phyloP scores from a whole-genome alignment of 1,284 basidiomycete species.

The Sporisorium iseilematis-ciliati region DNA sequence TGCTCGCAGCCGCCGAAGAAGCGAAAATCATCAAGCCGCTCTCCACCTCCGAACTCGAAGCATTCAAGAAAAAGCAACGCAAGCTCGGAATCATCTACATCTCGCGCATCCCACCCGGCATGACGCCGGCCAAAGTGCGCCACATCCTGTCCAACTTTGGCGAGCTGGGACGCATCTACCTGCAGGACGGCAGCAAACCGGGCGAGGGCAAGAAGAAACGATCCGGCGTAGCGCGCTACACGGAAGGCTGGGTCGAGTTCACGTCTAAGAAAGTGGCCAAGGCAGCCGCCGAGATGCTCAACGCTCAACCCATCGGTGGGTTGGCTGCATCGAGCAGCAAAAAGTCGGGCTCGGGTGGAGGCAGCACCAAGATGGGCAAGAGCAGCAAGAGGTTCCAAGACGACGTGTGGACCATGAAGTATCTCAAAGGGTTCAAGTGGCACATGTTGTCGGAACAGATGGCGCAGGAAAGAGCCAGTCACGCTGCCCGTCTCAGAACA shows the following conservation, averaged over 20 bases:
- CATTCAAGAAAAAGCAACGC: conserved; percentile 62
- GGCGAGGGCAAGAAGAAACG: conserved; percentile 47
- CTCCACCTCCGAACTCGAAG: conserved; percentile 56
- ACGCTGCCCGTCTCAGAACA: conserved; percentile 86
- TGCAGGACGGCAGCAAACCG: conserved; percentile 58
- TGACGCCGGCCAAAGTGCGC: conserved; percentile 95
- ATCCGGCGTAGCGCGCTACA: conserved; percentile 78
- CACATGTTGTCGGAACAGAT: conserved; percentile 98
- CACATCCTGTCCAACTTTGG: conserved; percentile 73
- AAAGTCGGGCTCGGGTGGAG: conserved; percentile 51
- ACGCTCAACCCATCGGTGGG: conserved; percentile 86
- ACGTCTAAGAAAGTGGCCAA: conserved; percentile 90
- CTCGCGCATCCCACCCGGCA: conserved; percentile 96
- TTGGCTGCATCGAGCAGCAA: conserved; percentile 47
- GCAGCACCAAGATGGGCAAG: conserved; percentile 54
- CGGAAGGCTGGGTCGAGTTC: conserved; percentile 99
- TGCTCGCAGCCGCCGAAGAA: conserved; percentile 35
- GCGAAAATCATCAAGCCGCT: conserved; percentile 53
- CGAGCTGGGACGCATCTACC: conserved; percentile 65
- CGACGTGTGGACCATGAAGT: conserved; percentile 99
- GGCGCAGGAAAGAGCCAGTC: conserved; percentile 91
- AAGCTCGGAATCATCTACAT: conserved; percentile 87
- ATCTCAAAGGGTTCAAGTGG: conserved; percentile 98
- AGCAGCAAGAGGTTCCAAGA: conserved; percentile 79
- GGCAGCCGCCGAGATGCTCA: conserved; percentile 91